phyloP scores from a whole-genome alignment of 352 stramenopile species.

The Elongisporangium undulatum region DNA sequence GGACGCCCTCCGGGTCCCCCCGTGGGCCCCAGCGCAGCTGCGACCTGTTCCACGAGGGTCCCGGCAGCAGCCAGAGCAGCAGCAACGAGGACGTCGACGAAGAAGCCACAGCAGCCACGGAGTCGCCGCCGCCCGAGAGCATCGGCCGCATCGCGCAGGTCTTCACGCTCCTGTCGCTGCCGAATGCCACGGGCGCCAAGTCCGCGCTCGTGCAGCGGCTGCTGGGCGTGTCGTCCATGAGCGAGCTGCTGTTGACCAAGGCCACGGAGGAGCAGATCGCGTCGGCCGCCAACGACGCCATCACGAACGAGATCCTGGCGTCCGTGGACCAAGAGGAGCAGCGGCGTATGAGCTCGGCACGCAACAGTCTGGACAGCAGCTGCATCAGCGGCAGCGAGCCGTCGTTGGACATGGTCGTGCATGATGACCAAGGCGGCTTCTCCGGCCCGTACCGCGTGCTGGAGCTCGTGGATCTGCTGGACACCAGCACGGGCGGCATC shows the following conservation, averaged over 20 bases:
- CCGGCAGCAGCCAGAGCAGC: constrained; percentile 2
- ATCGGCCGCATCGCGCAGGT: constrained; percentile 43
- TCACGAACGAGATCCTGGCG: constrained; percentile 66
- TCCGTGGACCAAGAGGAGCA: constrained; percentile 58
- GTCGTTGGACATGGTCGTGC: neutral
- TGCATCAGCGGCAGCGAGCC: constrained; percentile 7
- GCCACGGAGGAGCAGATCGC: constrained; percentile 70
- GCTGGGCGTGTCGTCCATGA: constrained; percentile 45
- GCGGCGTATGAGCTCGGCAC: constrained; percentile 25
- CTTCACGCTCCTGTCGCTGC: constrained; percentile 60
- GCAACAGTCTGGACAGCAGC: constrained; percentile 1
- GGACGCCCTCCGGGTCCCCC: constrained; percentile 15
- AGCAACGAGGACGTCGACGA: constrained; percentile 6
- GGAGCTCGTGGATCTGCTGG: constrained; percentile 70
- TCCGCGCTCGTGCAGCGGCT: constrained; percentile 53
- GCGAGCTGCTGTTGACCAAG: constrained; percentile 58
- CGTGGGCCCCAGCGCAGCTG: constrained; percentile 20
- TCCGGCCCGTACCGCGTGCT: constrained; percentile 61
- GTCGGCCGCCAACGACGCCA: constrained; percentile 60
- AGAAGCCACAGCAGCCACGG: constrained; percentile 7
- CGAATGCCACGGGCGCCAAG: constrained; percentile 44
- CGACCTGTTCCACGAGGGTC: constrained; percentile 39
- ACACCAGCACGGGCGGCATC: constrained; percentile 71
- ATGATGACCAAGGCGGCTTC: constrained; percentile 13
- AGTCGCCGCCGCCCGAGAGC: constrained; percentile 3